Conservation (phyloP, 2,329 filamentous ascomycete species). For the Claviceps citrina region DNA sequence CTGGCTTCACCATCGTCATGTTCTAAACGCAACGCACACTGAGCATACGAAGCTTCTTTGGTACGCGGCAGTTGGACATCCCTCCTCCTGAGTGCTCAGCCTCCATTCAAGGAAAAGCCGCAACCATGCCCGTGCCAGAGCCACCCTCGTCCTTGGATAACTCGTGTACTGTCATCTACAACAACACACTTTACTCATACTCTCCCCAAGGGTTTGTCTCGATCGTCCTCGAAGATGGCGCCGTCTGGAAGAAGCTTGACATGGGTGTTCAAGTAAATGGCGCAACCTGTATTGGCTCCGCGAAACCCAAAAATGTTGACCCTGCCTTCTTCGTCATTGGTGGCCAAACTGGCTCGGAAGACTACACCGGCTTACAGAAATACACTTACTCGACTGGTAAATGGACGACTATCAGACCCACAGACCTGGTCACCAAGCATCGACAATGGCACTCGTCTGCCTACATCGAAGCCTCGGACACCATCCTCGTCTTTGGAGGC, state of each 20-base stretch:
- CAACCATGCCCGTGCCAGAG: slow-evolving; percentile 53
- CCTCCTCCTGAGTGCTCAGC: background rate
- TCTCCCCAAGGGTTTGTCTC: slow-evolving; percentile 61
- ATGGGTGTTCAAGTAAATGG: slow-evolving; percentile 58
- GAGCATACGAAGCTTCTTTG: background rate
- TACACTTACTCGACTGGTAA: slow-evolving; percentile 38
- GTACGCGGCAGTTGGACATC: background rate
- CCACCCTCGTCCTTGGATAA: slow-evolving; percentile 55
- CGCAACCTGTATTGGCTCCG: slow-evolving; percentile 60
- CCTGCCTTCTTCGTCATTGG: slow-evolving; percentile 69
- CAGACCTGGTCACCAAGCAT: slow-evolving; percentile 43
- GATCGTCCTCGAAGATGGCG: slow-evolving; percentile 50
- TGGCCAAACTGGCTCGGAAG: slow-evolving; percentile 38
- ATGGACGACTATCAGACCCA: slow-evolving; percentile 33
- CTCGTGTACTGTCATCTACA: slow-evolving; percentile 67
- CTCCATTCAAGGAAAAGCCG: slow-evolving; percentile 4
- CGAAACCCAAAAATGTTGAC: slow-evolving; percentile 39
- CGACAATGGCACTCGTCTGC: slow-evolving; percentile 60
- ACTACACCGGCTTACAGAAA: slow-evolving; percentile 63
- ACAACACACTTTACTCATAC: slow-evolving; percentile 75
- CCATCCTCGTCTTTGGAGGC: slow-evolving; percentile 71
- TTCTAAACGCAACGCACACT: slow-evolving; percentile 1
- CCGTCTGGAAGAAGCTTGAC: slow-evolving; percentile 52
- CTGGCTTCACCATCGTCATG: slow-evolving; percentile 5
- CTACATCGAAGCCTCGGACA: slow-evolving; percentile 54